These are phyloP conservation scores for Monosporascus sp. DNA, from an alignment of 2,329 filamentous ascomycete species.

Conservation along the genomic window DNA sequence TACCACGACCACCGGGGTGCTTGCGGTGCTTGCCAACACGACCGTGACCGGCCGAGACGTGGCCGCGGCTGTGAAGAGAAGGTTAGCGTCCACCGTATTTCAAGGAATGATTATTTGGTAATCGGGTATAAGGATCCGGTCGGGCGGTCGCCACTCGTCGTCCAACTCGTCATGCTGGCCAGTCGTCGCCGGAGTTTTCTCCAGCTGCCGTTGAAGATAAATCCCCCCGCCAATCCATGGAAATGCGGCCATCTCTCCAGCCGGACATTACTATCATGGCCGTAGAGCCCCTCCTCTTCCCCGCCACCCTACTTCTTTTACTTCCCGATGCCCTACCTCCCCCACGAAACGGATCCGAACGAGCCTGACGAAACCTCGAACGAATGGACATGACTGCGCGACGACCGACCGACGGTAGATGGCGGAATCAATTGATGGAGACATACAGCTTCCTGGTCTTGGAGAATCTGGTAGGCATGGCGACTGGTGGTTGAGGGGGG, in stretches of 20 bases:
- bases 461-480: conserved; percentile 68
- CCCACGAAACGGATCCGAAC: not conserved
- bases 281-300: not conserved
- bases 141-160: not conserved
- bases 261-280: no score
- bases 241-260: no score
- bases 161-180: not conserved
- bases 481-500: conserved; percentile 29
- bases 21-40: conserved; percentile 99
- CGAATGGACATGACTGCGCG: conserved; percentile 3
- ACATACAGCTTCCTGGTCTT: conserved; percentile 77
- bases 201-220: not conserved
- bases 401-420: conserved; percentile 9
- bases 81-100: conserved; percentile 23
- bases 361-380: not conserved
- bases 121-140: not conserved
- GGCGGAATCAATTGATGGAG: conserved; percentile 10
- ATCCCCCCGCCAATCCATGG: no score
- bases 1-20: conserved; percentile 75
- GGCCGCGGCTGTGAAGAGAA: conserved; percentile 66
- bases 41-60: conserved; percentile 97
- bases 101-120: not conserved
- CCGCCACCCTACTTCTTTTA: not conserved
- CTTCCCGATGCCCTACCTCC: not conserved
- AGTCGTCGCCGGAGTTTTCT: not conserved